phyloP scores from a whole-genome alignment of 306 rosid genomes.

The Aeschynomene evenia region DNA sequence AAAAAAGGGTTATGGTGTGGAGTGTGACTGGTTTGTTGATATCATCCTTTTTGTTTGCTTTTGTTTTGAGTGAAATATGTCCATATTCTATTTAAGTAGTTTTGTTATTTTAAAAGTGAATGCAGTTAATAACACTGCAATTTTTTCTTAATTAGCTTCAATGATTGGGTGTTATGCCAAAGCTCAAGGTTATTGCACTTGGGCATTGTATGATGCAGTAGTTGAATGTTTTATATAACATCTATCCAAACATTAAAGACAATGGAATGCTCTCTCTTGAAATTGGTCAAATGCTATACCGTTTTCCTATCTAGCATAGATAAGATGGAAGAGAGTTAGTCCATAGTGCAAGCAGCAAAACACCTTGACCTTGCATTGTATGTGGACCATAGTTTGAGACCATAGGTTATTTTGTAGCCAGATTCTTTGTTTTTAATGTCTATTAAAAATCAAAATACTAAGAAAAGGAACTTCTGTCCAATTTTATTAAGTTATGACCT shows the following conservation, averaged over 20 bases:
- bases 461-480: neutral
- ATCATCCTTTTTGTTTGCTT: slow-evolving; percentile 15
- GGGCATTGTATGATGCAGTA: neutral
- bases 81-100: neutral
- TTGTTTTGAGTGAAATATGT: slow-evolving; percentile 7
- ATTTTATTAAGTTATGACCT: neutral
- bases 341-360: neutral
- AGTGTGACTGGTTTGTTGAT: slow-evolving; percentile 80
- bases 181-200: neutral
- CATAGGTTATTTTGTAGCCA: neutral
- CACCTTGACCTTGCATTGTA: neutral
- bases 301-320: neutral
- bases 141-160: neutral
- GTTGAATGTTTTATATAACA: neutral
- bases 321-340: neutral
- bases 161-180: neutral
- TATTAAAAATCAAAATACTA: neutral
- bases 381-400: neutral
- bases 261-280: neutral
- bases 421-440: neutral
- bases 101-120: slow-evolving; percentile 21
- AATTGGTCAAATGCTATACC: neutral
- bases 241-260: neutral
- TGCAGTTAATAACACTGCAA: slow-evolving; percentile 11
- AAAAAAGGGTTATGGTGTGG: slow-evolving; percentile 85